Evolutionary conservation across 352 stramenopile genomes (phyloP).

Genomic region (Stephanocyclus meneghinianus): DNA sequence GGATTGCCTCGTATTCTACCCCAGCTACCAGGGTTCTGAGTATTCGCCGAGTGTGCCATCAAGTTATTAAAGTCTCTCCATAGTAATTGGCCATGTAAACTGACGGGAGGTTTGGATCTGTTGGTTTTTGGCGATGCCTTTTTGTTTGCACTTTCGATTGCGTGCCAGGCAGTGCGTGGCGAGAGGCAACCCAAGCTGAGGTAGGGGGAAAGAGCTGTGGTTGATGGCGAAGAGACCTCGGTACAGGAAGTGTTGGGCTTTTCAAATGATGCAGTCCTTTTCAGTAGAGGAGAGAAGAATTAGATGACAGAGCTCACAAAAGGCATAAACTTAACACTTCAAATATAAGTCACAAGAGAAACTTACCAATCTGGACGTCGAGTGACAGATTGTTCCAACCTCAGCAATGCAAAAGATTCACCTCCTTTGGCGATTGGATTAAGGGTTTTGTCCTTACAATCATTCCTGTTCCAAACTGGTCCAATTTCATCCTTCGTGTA

Average conservation of each 20-base stretch:
- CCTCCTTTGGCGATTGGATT: conserved; percentile 61
- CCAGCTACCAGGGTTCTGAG: conserved; percentile 86
- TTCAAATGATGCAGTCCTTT: conserved; percentile 87
- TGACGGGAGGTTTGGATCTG: conserved; percentile 87
- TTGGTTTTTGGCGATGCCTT: conserved; percentile 37
- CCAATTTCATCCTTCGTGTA: conserved; percentile 50
- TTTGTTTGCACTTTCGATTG: conserved; percentile 73
- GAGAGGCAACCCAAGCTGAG: conserved; percentile 92
- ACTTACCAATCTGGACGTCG: conserved; percentile 54
- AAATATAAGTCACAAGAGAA: neutral
- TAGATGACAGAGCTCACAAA: neutral
- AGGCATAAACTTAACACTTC: neutral
- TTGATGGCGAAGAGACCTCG: conserved; percentile 87
- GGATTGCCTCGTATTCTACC: conserved; percentile 93
- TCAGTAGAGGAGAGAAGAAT: neutral
- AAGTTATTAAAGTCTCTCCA: conserved; percentile 90
- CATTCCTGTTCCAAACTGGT: conserved; percentile 57
- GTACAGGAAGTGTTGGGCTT: conserved; percentile 96
- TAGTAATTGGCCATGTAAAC: conserved; percentile 91
- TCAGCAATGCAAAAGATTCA: conserved; percentile 64
- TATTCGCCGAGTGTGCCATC: conserved; percentile 64
- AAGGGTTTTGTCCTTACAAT: conserved; percentile 46
- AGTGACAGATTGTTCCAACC: conserved; percentile 47
- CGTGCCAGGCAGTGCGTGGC: conserved; percentile 88
- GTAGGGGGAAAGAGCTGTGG: conserved; percentile 93